A percentile compares a stretch with the other conserved stretches of the same genome.
These are phyloP conservation scores for Fusarium phyllophilum DNA, from an alignment of 2,329 filamentous ascomycete species.

Conservation along the genomic window DNA sequence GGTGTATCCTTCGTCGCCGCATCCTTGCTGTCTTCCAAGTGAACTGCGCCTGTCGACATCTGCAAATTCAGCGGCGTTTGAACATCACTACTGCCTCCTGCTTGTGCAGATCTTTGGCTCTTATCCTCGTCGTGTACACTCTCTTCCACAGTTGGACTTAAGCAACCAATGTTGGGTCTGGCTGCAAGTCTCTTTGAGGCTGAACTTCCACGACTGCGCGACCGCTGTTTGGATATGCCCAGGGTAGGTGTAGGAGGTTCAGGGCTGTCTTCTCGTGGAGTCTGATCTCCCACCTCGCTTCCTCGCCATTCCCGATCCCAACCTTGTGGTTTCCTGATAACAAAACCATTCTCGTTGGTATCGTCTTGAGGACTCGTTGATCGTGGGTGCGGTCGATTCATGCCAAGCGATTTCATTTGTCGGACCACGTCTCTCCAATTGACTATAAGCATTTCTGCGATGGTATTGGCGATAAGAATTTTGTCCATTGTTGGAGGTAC, in stretches of 20 bases:
- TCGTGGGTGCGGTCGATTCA: slow-evolving; percentile 38
- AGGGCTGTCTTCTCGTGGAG: slow-evolving; percentile 45
- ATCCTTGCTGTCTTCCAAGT: not conserved
- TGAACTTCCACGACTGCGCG: slow-evolving; percentile 33
- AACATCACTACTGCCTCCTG: not conserved
- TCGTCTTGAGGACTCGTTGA: slow-evolving; percentile 19
- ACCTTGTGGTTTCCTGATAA: slow-evolving; percentile 51
- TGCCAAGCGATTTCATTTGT: slow-evolving; percentile 63
- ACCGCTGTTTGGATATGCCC: slow-evolving; percentile 36
- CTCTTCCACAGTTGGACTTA: slow-evolving; percentile 50
- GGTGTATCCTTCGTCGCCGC: not conserved
- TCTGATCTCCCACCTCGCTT: slow-evolving; percentile 13
- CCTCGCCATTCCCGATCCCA: slow-evolving; percentile 44
- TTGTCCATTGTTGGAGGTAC: slow-evolving; percentile 60
- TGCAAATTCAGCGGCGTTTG: not conserved
- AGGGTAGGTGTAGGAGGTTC: slow-evolving; percentile 51
- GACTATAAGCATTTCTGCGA: slow-evolving; percentile 72
- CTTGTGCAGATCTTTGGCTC: not conserved
- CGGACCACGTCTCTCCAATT: slow-evolving; percentile 73
- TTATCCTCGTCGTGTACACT: slow-evolving; percentile 28
- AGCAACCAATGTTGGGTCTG: slow-evolving; percentile 38
- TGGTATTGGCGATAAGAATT: slow-evolving; percentile 65
- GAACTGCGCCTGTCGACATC: no score
- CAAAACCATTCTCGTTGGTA: slow-evolving; percentile 52
- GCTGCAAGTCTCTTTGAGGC: slow-evolving; percentile 35